These are phyloP conservation scores for Alisma plantagoaquatica DNA, from an alignment of 106 monocot genomes.

Conservation along the genomic window DNA sequence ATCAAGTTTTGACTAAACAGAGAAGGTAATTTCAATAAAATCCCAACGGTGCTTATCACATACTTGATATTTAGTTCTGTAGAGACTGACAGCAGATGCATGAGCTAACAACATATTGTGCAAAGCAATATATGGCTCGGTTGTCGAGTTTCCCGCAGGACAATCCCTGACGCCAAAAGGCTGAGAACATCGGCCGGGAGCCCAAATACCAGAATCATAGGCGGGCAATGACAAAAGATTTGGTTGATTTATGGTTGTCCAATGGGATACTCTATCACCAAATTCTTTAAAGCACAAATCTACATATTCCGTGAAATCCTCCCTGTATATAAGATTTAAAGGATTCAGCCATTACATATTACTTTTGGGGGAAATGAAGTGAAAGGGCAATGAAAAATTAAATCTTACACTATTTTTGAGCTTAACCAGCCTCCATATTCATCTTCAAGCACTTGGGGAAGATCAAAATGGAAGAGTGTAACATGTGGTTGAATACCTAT, in stretches of 20 bases:
- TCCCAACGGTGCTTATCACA: background rate
- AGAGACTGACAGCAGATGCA: slow-evolving; percentile 4
- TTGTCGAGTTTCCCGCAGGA: slow-evolving; percentile 6
- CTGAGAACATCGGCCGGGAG: slow-evolving; percentile 7
- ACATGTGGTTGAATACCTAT: slow-evolving; percentile 64
- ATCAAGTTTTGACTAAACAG: too few relatives aligned
- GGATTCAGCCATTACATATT: too few relatives aligned
- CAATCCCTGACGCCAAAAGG: slow-evolving; percentile 7
- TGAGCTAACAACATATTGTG: slow-evolving; percentile 14
- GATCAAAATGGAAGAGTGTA: slow-evolving; percentile 51
- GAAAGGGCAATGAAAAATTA: too few relatives aligned
- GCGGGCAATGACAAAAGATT: background rate
- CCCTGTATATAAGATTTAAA: too few relatives aligned
- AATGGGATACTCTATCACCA: slow-evolving; percentile 12
- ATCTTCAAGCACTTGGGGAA: slow-evolving; percentile 64
- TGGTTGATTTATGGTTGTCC: slow-evolving; percentile 15
- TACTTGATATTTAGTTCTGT: slow-evolving; percentile 12
- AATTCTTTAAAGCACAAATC: slow-evolving; percentile 13
- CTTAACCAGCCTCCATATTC: slow-evolving; percentile 59
- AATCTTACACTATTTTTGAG: slow-evolving; percentile 49
- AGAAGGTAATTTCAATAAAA: too few relatives aligned
- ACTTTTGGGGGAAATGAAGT: too few relatives aligned
- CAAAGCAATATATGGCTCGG: slow-evolving; percentile 11
- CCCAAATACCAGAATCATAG: slow-evolving; percentile 2
- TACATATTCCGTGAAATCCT: slow-evolving; percentile 8